Evolutionary conservation across 2,329 filamentous ascomycete genomes (phyloP).

Genomic region (Hirsutella rhossiliensis): DNA sequence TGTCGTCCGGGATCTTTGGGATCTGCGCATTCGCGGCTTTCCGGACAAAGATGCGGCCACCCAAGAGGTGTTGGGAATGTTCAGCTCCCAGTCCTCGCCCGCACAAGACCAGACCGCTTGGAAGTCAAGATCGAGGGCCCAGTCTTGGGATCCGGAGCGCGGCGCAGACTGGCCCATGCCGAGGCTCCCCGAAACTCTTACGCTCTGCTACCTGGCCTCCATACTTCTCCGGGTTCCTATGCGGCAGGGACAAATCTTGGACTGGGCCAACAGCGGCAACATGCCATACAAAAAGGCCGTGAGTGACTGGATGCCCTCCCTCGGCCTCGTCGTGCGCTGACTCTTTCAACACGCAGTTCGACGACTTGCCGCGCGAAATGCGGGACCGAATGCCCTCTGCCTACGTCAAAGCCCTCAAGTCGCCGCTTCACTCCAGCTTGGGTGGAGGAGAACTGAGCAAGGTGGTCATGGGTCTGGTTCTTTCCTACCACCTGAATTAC

Average conservation of each 20-base stretch:
- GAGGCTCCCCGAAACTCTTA: slow-evolving; percentile 61
- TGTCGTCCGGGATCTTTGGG: slow-evolving; percentile 77
- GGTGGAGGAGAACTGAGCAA: slow-evolving; percentile 50
- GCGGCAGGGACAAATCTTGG: slow-evolving; percentile 59
- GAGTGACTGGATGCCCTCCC: slow-evolving; percentile 13
- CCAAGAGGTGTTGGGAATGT: slow-evolving; percentile 20
- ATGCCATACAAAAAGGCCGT: slow-evolving; percentile 62
- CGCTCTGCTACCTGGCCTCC: slow-evolving; percentile 67
- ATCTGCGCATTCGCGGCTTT: slow-evolving; percentile 45
- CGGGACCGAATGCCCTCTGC: slow-evolving; percentile 48
- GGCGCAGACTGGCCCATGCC: slow-evolving; percentile 46
- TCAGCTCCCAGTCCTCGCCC: slow-evolving; percentile 24
- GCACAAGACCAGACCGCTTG: slow-evolving; percentile 12
- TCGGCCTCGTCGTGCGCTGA: background rate
- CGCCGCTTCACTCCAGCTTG: slow-evolving; percentile 26
- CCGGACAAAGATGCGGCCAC: slow-evolving; percentile 9
- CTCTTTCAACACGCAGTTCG: slow-evolving; percentile 26
- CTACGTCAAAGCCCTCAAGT: slow-evolving; percentile 49
- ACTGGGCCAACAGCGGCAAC: slow-evolving; percentile 55
- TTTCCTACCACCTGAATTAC: slow-evolving; percentile 56
- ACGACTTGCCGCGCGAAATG: slow-evolving; percentile 51
- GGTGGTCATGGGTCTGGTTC: slow-evolving; percentile 46
- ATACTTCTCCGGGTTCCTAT: slow-evolving; percentile 65
- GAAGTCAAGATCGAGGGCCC: slow-evolving; percentile 18
- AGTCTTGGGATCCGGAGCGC: slow-evolving; percentile 31